phyloP scores from a whole-genome alignment of 495 filamentous ascomycete genomes.

The Xylaria acuta region DNA sequence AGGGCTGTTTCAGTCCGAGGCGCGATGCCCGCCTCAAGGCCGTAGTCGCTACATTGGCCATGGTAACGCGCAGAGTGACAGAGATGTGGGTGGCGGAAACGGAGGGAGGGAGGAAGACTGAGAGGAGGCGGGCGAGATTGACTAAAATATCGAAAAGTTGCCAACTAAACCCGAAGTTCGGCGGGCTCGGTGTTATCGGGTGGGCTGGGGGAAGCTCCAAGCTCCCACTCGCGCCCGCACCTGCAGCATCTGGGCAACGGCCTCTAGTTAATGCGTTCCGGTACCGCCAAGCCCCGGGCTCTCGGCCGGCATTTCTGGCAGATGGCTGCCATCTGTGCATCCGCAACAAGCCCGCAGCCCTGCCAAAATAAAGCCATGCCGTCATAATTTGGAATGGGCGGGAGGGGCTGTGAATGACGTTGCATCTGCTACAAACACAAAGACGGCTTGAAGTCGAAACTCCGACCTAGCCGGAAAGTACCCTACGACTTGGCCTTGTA shows the following conservation, averaged over 20 bases:
- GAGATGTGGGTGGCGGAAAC: conserved; percentile 26
- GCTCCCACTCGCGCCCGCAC: neutral
- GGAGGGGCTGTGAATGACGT: conserved; percentile 25
- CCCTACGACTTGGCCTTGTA: neutral
- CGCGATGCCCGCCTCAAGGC: conserved; percentile 81
- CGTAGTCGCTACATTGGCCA: conserved; percentile 75
- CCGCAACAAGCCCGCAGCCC: neutral
- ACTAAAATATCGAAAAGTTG: conserved; percentile 18
- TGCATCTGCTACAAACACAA: conserved; percentile 11
- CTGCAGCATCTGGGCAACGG: neutral
- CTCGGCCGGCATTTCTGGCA: neutral
- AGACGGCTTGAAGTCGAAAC: neutral
- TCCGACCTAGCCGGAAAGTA: conserved; percentile 21
- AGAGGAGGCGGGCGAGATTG: conserved; percentile 28
- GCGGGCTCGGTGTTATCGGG: conserved; percentile 25
- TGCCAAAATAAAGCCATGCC: conserved; percentile 19
- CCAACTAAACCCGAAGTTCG: conserved; percentile 18
- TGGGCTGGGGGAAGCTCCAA: neutral
- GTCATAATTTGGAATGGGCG: conserved; percentile 29
- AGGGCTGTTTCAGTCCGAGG: conserved; percentile 62
- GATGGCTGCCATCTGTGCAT: neutral
- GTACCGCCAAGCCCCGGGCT: neutral
- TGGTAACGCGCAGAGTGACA: conserved; percentile 48
- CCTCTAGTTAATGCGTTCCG: conserved; percentile 16
- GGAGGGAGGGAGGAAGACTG: neutral